phyloP scores from a whole-genome alignment of 2,329 filamentous ascomycete species.

The Didymella glomerata region DNA sequence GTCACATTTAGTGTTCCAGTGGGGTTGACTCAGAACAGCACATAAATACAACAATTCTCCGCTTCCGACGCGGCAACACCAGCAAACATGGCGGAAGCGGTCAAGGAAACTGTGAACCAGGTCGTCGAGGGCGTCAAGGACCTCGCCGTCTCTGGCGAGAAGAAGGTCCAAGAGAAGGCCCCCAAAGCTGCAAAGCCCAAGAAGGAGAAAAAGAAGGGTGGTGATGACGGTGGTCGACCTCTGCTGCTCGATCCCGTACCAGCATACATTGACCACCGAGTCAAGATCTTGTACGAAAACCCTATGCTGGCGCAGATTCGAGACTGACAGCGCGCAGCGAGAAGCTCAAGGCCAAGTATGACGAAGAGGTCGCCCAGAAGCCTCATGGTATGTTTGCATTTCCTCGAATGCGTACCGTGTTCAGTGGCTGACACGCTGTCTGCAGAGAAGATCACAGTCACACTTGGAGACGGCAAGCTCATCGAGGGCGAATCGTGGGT shows the following conservation, averaged over 20 bases:
- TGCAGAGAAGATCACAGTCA: conserved; percentile 73
- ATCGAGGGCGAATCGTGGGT: conserved; percentile 85
- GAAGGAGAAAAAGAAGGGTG: conserved; percentile 53
- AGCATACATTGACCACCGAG: conserved; percentile 81
- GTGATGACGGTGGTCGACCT: conserved; percentile 52
- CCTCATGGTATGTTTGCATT: conserved; percentile 60
- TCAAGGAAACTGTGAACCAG: conserved; percentile 59
- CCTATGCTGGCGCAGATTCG: no score
- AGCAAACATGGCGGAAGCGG: conserved; percentile 58
- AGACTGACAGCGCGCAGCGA: conserved; percentile 58
- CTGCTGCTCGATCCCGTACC: conserved; percentile 65
- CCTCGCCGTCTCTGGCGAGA: conserved; percentile 57
- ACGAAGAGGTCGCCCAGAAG: conserved; percentile 76
- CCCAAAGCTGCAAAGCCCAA: conserved; percentile 47
- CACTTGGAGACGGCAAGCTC: conserved; percentile 74
- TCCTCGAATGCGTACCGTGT: neutral
- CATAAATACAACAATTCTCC: conserved; percentile 27
- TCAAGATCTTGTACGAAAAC: conserved; percentile 72
- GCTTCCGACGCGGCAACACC: conserved; percentile 31
- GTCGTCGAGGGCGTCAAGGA: conserved; percentile 68
- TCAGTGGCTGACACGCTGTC: conserved; percentile 26
- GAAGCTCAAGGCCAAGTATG: conserved; percentile 82
- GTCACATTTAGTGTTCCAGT: conserved; percentile 15
- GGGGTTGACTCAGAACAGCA: conserved; percentile 40
- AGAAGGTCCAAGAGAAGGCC: conserved; percentile 42